Percentiles rank a stretch among this genome's conserved stretches.
phyloP scores from a whole-genome alignment of 805 yeast species.

The Candida palmyrensis region DNA sequence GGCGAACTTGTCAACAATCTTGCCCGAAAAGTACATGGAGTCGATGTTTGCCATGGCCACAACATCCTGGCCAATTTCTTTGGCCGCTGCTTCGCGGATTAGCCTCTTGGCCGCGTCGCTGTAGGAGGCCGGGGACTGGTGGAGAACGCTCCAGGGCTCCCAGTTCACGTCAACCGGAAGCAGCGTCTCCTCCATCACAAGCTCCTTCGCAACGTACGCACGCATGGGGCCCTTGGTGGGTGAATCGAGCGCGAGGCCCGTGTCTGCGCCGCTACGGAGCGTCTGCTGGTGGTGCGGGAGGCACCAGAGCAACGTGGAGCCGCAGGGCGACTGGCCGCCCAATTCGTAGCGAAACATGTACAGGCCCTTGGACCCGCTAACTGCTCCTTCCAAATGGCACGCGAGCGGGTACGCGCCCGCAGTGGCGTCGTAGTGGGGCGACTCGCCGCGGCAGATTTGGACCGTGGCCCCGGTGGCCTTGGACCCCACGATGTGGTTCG shows the following conservation, averaged over 20 bases:
- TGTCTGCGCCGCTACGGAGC: conserved; percentile 24
- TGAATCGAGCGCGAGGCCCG: conserved; percentile 39
- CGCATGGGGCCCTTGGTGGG: conserved; percentile 47
- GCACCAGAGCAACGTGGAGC: conserved; percentile 40
- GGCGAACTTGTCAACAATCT: conserved; percentile 84
- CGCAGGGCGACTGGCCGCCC: conserved; percentile 20
- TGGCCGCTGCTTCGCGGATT: conserved; percentile 44
- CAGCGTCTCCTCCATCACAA: conserved; percentile 35
- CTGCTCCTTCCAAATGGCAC: conserved; percentile 12
- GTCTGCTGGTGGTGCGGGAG: conserved; percentile 48
- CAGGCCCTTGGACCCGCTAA: conserved; percentile 15
- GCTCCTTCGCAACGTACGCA: conserved; percentile 36
- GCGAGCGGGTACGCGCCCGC: conserved; percentile 28
- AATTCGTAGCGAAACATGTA: conserved; percentile 26
- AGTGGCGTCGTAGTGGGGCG: conserved; percentile 23
- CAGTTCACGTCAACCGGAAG: conserved; percentile 38
- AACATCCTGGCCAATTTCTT: conserved; percentile 53
- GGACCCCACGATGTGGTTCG: conserved; percentile 39
- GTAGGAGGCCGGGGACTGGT: conserved; percentile 27
- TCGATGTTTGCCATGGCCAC: conserved; percentile 57
- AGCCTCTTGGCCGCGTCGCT: conserved; percentile 26
- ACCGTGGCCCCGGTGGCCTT: conserved; percentile 43
- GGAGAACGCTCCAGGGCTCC: conserved; percentile 58
- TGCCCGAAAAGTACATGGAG: conserved; percentile 90
- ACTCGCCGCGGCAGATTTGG: conserved; percentile 54